These are phyloP conservation scores for Rubroboletus satanas DNA, from an alignment of 768 basidiomycete genomes.

Conservation along the genomic window DNA sequence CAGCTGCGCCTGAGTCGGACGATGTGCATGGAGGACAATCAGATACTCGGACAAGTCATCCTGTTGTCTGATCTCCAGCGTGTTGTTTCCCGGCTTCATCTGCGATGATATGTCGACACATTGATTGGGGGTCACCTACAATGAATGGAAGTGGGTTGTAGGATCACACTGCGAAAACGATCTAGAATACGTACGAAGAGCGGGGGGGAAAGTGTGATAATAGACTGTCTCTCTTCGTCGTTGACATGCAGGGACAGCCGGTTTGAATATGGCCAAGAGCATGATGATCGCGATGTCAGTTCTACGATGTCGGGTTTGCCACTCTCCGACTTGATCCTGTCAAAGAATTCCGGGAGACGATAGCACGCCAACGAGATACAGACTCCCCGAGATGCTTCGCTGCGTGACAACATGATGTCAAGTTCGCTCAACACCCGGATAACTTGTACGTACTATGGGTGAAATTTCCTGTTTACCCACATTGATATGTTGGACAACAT, in stretches of 20 bases:
- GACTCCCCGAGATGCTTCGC: slow-evolving; percentile 34
- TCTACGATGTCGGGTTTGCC: slow-evolving; percentile 15
- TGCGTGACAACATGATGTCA: slow-evolving; percentile 10
- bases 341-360: slow-evolving; percentile 25
- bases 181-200: slow-evolving; percentile 33
- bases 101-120: slow-evolving; percentile 51
- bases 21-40: slow-evolving; percentile 47
- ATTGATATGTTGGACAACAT: slow-evolving; percentile 26
- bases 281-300: slow-evolving; percentile 27
- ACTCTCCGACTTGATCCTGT: slow-evolving; percentile 12
- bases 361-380: slow-evolving; percentile 49
- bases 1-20: slow-evolving; percentile 46
- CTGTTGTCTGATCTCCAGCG: slow-evolving; percentile 40
- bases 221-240: slow-evolving; percentile 1
- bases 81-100: slow-evolving; percentile 39
- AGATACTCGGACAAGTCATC: slow-evolving; percentile 43
- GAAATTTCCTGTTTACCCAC: slow-evolving; percentile 36
- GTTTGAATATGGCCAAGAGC: slow-evolving; percentile 43
- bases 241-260: slow-evolving; percentile 15
- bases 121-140: slow-evolving; percentile 44
- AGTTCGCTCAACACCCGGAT: neutral
- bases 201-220: slow-evolving; percentile 28
- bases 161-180: neutral
- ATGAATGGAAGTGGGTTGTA: neutral
- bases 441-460: slow-evolving; percentile 30